Evolutionary conservation across 139 green algal genomes (phyloP).

Genomic region (Closterium sp.): DNA sequence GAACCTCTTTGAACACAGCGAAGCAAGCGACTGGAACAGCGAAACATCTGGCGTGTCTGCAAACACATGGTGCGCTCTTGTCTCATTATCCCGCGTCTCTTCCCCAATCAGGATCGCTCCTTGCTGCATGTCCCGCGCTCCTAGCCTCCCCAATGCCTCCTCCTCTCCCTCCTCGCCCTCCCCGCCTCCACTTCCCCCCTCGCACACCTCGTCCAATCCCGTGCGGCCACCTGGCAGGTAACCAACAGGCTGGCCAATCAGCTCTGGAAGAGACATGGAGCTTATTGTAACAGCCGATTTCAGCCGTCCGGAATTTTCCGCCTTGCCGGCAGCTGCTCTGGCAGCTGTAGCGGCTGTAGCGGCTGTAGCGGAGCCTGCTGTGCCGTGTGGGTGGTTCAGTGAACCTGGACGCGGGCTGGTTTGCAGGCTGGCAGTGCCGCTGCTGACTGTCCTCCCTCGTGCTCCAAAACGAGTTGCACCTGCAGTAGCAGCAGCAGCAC

Average conservation of each 20-base stretch:
- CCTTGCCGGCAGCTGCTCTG: not conserved
- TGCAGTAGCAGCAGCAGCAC: too few relatives aligned
- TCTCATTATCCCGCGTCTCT: not conserved
- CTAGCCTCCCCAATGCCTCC: not conserved
- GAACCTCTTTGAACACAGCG: not conserved
- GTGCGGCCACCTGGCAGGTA: not conserved
- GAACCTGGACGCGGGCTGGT: not conserved
- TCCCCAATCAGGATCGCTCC: not conserved
- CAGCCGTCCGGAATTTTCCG: not conserved
- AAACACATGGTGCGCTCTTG: not conserved
- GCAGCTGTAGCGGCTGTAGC: not conserved
- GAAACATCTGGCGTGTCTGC: not conserved
- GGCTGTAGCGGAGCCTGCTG: not conserved
- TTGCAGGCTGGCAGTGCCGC: not conserved
- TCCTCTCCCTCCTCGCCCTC: constrained; percentile 29
- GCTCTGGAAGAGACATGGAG: not conserved
- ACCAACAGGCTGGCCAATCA: not conserved
- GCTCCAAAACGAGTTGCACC: not conserved
- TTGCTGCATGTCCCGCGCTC: not conserved
- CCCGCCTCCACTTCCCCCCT: not conserved
- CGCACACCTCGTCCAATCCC: not conserved
- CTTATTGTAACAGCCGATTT: not conserved
- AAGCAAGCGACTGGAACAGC: not conserved
- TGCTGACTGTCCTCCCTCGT: not conserved
- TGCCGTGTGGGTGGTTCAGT: not conserved